Base-by-base conservation (phyloP, 2,329 filamentous ascomycete genomes). In the Didymella exigua region DNA sequence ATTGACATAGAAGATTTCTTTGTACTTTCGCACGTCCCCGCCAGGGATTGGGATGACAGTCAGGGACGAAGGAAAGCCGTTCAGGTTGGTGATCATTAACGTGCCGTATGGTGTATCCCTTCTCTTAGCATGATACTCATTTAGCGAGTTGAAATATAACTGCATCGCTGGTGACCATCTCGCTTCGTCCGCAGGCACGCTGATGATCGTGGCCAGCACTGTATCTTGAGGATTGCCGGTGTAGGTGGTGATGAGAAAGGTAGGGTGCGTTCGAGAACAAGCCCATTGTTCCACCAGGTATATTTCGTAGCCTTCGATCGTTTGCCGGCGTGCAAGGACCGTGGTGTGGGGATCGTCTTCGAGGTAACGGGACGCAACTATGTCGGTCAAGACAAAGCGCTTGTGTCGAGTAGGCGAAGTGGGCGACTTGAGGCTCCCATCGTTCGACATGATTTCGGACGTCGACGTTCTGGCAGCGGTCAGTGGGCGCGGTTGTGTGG, bases 261-360 rank as follows among this genome's bases (percentile, higher is more conserved):
- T 97, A 0, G 93, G 93, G 59, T 96, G 91, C 52, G 87, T 84
- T 47, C 95, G 86, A 11, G 93, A 97, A 75, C 93, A 97, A 5
- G 91, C 91, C 95, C 95, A 99, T 81, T 99, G 95, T 75, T 98
- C 95, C 61, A 98, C 91, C 14, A 98, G 78, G 75, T 98, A 98
- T 58, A 93, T 82, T 74, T 98, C 93, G 76, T 97, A 98, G 62
- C 93, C 93, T 57, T 84, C 79, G 5, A 99, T 82, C 44, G 84
- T 79, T 44, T 83, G 82, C 50, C 86, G 85, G 48, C 89, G 87
- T 64, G 93, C 86, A 60, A 96, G 81, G 7, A 96, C 86, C 3
- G 81, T 82, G 4, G 91, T 92, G 5, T 84, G 85, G 1, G 86
- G 81, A 61, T 98, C 95, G 71, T 96, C 90, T 78, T 96, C 90